phyloP scores from a whole-genome alignment of 768 basidiomycete species.

The Porphyrellus cyaneotinctus region DNA sequence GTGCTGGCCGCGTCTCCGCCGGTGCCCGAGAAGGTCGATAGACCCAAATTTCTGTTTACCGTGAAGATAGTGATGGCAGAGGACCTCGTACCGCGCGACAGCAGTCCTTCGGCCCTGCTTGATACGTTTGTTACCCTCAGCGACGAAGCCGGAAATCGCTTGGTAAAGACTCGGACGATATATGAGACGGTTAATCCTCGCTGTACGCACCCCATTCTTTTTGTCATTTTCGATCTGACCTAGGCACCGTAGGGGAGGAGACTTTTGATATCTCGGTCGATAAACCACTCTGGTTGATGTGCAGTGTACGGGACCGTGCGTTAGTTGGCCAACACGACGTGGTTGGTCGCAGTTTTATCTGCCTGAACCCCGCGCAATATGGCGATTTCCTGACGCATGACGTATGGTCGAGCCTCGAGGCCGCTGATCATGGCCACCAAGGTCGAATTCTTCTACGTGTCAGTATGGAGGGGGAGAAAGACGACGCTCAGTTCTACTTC shows the following conservation, averaged over 20 bases:
- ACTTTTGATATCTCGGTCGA: constrained; percentile 94
- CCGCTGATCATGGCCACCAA: constrained; percentile 38
- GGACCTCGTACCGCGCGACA: constrained; percentile 72
- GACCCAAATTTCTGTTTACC: constrained; percentile 78
- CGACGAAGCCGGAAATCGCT: constrained; percentile 82
- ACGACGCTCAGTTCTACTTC: constrained; percentile 96
- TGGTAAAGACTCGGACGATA: constrained; percentile 94
- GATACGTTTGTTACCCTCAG: constrained; percentile 95
- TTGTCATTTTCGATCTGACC: constrained; percentile 6
- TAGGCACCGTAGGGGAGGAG: constrained; percentile 76
- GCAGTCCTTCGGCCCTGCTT: constrained; percentile 70
- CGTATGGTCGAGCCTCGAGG: constrained; percentile 87
- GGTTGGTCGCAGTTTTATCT: constrained; percentile 87
- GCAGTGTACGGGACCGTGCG: constrained; percentile 87
- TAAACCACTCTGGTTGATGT: constrained; percentile 95
- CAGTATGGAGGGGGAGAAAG: constrained; percentile 99
- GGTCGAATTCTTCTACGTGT: constrained; percentile 84
- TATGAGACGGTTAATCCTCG: constrained; percentile 89
- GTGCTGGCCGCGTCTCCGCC: constrained; percentile 58
- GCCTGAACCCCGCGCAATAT: constrained; percentile 84
- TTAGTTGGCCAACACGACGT: constrained; percentile 91
- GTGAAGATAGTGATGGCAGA: constrained; percentile 94
- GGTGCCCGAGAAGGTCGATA: constrained; percentile 65
- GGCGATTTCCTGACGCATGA: constrained; percentile 90
- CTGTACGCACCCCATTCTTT: constrained; percentile 61